Evolutionary conservation across 768 basidiomycete genomes (phyloP), one percentile per base, ranked within the genome.

Genomic region (Naematelia encephala): DNA sequence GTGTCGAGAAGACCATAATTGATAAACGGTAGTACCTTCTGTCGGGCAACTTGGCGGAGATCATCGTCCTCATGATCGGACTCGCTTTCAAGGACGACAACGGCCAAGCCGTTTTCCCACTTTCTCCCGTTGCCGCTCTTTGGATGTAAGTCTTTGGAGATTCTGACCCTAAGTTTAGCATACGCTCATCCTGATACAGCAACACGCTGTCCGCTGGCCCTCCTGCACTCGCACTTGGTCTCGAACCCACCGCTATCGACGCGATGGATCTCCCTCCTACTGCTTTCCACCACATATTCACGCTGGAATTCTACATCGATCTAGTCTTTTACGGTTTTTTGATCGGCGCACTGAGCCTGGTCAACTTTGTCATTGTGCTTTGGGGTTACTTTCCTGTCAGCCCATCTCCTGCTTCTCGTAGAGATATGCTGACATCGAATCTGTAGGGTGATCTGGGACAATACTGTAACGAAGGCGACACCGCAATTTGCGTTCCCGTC

Each of bases 141-240:
- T 79, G 73, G 69, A 71, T 71, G 61, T 66, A 57, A 61, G 54
- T 58, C 5, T 26, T 43, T 43, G 29, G 13, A 3, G n/a, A 42
- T 11, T 11, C 23, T 56, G 2, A 0, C 0, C 4, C 11, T 1
- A 2, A 30, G 19, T 26, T 13, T 62, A 67, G 2, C 59, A 62
- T 5, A 58, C n/a, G n/a, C n/a, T n/a, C n/a, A n/a, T n/a, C n/a
- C 69, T 39, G 60, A 67, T 43, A 68, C 82, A 82, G 82, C 48
- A 84, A 83, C 66, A 82, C 82, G 74, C 79, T 84, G 29, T 80
- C 82, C 43, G 81, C 78, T 5, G 74, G 82, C 1, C 81, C 82
- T 16, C 84, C 84, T 12, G 83, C 83, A 1, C 80, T 85, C 57
- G 84, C 83, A 14, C 78, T 85, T 21, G 84, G 84, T 12, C 62